Evolutionary conservation across 2,329 filamentous ascomycete species (phyloP).

Genomic region (Penicillium sp.): DNA sequence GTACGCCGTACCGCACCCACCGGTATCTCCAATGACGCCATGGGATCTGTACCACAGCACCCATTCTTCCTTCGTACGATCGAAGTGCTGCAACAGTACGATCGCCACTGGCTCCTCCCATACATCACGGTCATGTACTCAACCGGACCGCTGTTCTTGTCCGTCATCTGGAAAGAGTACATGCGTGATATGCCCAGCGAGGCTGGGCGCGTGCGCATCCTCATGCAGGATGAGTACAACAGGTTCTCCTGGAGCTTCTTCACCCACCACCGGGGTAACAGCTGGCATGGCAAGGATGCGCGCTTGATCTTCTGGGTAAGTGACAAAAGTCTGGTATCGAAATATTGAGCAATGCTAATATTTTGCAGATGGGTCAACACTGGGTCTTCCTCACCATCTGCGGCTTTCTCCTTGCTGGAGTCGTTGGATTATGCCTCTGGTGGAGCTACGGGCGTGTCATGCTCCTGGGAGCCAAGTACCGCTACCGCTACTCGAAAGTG

Average conservation of each 20-base stretch:
- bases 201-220: slow-evolving; percentile 59
- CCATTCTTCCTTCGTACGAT: slow-evolving; percentile 72
- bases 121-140: slow-evolving; percentile 80
- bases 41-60: slow-evolving; percentile 70
- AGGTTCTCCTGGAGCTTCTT: slow-evolving; percentile 70
- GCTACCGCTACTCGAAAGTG: slow-evolving; percentile 39
- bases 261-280: slow-evolving; percentile 62
- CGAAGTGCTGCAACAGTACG: slow-evolving; percentile 64
- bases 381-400: slow-evolving; percentile 55
- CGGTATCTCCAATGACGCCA: slow-evolving; percentile 77
- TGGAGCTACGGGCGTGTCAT: slow-evolving; percentile 51
- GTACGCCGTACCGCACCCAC: slow-evolving; percentile 70
- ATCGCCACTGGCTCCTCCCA: slow-evolving; percentile 65
- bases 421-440: slow-evolving; percentile 50
- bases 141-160: slow-evolving; percentile 73
- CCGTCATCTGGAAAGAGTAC: slow-evolving; percentile 73
- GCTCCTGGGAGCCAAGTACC: slow-evolving; percentile 41
- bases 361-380: slow-evolving; percentile 51
- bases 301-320: slow-evolving; percentile 63
- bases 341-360: background rate
- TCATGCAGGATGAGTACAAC: slow-evolving; percentile 71
- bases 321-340: background rate
- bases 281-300: slow-evolving; percentile 64
- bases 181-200: slow-evolving; percentile 48
- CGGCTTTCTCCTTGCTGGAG: slow-evolving; percentile 50